Evolutionary conservation across 176 grass and related monocot species (phyloP).

Genomic region (maize (Zea mays)): DNA sequence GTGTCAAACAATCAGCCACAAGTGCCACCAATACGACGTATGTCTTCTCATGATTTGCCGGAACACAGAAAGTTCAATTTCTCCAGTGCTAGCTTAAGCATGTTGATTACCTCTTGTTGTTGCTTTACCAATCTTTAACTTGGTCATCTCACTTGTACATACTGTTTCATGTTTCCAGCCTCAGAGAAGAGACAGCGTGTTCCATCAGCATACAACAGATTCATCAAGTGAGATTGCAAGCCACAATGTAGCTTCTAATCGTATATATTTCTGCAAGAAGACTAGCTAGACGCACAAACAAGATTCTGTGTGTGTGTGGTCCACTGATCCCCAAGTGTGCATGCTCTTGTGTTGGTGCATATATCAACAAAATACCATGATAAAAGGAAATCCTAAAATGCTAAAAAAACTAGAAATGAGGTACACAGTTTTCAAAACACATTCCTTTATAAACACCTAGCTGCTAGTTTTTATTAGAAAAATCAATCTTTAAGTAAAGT

Average conservation of each 20-base stretch:
- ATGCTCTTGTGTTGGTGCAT: too few relatives aligned
- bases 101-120: not conserved
- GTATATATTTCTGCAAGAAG: not conserved
- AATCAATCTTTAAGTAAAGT: not conserved
- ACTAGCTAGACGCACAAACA: not conserved
- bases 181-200: conserved; percentile 87
- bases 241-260: not conserved
- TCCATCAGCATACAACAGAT: conserved; percentile 91
- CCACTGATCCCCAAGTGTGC: too few relatives aligned
- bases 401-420: not conserved
- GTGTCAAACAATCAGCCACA: conserved; percentile 60
- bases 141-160: not conserved
- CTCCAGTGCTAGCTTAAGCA: not conserved
- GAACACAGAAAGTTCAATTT: not conserved
- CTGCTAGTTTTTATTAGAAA: not conserved
- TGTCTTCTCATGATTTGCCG: conserved; percentile 24
- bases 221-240: conserved; percentile 75
- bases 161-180: conserved; percentile 34
- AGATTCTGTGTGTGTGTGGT: not conserved
- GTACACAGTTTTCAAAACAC: not conserved
- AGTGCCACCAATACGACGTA: conserved; percentile 54
- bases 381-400: not conserved
- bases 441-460: not conserved
- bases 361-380: not conserved
- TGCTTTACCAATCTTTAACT: not conserved